Evolutionary conservation across 139 green algal genomes (phyloP).

Genomic region (Zygnema cylindricum): DNA sequence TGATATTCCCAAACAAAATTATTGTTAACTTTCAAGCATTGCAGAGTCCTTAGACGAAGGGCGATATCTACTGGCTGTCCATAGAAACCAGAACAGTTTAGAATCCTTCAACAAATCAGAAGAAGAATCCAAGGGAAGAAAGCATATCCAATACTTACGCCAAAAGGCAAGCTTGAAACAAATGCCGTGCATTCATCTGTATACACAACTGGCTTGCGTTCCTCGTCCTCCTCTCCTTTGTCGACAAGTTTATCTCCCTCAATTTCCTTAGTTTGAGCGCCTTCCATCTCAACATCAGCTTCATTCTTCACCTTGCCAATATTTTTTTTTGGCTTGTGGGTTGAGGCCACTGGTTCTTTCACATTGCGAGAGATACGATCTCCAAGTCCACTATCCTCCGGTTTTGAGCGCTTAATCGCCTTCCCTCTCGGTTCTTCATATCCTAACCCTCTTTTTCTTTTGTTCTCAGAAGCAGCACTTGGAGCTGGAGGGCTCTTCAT

Average conservation of each 20-base stretch:
- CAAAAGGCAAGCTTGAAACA: conserved; percentile 63
- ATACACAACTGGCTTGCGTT: conserved; percentile 36
- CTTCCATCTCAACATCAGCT: conserved; percentile 9
- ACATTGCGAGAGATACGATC: too few relatives aligned
- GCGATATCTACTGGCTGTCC: too few relatives aligned
- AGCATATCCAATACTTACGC: too few relatives aligned
- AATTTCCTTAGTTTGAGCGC: neutral
- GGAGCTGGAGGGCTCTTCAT: neutral
- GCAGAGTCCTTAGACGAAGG: too few relatives aligned
- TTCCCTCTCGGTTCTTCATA: neutral
- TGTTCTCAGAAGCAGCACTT: conserved; percentile 7
- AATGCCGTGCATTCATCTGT: conserved; percentile 66
- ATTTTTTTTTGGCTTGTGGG: neutral
- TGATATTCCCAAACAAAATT: too few relatives aligned
- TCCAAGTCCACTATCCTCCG: too few relatives aligned
- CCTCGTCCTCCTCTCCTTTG: neutral
- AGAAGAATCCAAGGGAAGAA: too few relatives aligned
- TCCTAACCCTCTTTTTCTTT: neutral
- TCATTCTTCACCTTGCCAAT: neutral
- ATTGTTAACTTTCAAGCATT: too few relatives aligned
- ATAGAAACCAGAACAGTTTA: too few relatives aligned
- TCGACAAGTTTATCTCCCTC: neutral
- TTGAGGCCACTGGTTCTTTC: conserved; percentile 2
- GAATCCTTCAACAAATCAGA: too few relatives aligned
- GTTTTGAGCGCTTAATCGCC: neutral